Evolutionary conservation across 441 rosid species (phyloP).

Genomic region (Dalechampia spathulata): DNA sequence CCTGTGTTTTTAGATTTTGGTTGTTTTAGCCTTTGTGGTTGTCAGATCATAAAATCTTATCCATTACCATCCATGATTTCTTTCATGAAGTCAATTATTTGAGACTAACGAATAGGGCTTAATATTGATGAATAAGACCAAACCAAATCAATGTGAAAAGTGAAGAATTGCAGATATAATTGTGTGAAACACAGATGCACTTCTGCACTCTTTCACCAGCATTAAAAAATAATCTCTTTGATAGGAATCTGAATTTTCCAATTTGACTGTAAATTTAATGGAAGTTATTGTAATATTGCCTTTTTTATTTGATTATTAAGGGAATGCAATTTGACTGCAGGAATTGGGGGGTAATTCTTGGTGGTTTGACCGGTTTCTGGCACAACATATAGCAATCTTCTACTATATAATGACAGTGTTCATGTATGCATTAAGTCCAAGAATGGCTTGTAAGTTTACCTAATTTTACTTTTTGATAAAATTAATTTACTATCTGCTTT

Average conservation of each 20-base stretch:
- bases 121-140: neutral
- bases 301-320: constrained; percentile 4
- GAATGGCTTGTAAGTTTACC: constrained; percentile 93
- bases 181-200: neutral
- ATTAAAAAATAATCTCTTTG: neutral
- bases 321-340: constrained; percentile 34
- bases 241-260: neutral
- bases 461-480: neutral
- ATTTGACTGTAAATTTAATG: neutral
- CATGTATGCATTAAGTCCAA: constrained; percentile 83
- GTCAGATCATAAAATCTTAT: too few relatives aligned
- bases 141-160: neutral
- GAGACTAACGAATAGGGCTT: neutral
- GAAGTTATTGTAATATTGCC: neutral
- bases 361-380: constrained; percentile 95
- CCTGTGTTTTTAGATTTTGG: too few relatives aligned
- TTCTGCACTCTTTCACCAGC: neutral
- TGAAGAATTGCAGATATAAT: neutral
- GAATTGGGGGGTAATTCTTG: constrained; percentile 88
- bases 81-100: neutral
- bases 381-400: constrained; percentile 65
- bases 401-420: constrained; percentile 84
- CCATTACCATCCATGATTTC: constrained; percentile 2
- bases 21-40: too few relatives aligned
- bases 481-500: neutral